A percentile compares a stretch with the other conserved stretches of the same genome.
These are phyloP conservation scores for Auriscalpium vulgare DNA, from an alignment of 768 basidiomycete species.

Conservation along the genomic window DNA sequence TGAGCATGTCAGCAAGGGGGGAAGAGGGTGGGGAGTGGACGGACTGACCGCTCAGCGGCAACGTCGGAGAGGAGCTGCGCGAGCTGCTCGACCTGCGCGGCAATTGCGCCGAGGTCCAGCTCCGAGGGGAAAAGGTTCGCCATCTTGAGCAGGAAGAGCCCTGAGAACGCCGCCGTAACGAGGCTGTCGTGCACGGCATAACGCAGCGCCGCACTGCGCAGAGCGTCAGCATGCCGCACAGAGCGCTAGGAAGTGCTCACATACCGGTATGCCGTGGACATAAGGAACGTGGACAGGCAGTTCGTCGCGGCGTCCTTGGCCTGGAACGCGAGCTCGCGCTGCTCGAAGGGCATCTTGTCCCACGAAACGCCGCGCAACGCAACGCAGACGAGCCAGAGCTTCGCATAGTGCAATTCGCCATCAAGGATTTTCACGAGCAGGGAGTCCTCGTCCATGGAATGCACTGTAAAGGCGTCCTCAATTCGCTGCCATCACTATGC, in stretches of 20 bases:
- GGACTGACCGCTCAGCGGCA: conserved; percentile 71
- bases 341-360: conserved; percentile 96
- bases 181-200: conserved; percentile 92
- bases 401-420: conserved; percentile 86
- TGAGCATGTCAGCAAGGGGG: not conserved
- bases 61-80: conserved; percentile 88
- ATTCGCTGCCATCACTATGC: not conserved
- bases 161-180: conserved; percentile 87
- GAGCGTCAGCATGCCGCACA: not conserved
- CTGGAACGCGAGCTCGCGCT: conserved; percentile 90
- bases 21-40: not conserved
- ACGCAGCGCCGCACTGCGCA: conserved; percentile 68
- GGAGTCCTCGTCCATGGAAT: conserved; percentile 78
- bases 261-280: conserved; percentile 73
- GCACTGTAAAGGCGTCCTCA: conserved; percentile 34
- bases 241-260: conserved; percentile 13
- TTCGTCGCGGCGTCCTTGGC: conserved; percentile 89
- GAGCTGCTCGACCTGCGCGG: conserved; percentile 81
- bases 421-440: conserved; percentile 82
- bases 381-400: conserved; percentile 91
- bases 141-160: conserved; percentile 89
- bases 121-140: conserved; percentile 87
- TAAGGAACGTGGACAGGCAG: conserved; percentile 78
- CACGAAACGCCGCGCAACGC: conserved; percentile 86
- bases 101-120: conserved; percentile 69